A percentile compares a stretch with the other conserved stretches of the same genome.
Evolutionary conservation across 1,284 basidiomycete species (phyloP).

Genomic region (Leccinum griseonigrum): DNA sequence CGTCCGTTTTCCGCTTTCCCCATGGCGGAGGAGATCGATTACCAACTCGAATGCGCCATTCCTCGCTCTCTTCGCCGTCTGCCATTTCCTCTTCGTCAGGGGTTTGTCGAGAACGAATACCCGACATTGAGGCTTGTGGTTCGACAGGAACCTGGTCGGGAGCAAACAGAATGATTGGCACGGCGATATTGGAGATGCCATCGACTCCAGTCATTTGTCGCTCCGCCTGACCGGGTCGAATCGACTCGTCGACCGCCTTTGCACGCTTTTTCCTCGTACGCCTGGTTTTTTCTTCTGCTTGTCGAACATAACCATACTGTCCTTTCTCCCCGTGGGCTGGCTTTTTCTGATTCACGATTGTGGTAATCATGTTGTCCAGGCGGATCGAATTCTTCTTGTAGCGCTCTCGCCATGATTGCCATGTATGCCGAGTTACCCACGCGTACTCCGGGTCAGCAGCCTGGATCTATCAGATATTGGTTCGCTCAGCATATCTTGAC

Average conservation of each 20-base stretch:
- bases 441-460: constrained; percentile 62
- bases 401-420: constrained; percentile 83
- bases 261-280: constrained; percentile 49
- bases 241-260: constrained; percentile 32
- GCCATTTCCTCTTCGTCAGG: constrained; percentile 57
- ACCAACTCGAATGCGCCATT: constrained; percentile 66
- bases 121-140: constrained; percentile 16
- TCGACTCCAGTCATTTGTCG: constrained; percentile 28
- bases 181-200: constrained; percentile 10
- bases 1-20: constrained; percentile 54
- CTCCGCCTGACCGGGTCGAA: constrained; percentile 19
- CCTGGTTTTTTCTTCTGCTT: constrained; percentile 62
- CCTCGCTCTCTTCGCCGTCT: constrained; percentile 53
- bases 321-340: constrained; percentile 67
- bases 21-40: constrained; percentile 62
- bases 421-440: constrained; percentile 80
- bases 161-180: constrained; percentile 28
- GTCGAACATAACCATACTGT: constrained; percentile 73
- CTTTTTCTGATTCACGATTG: constrained; percentile 65
- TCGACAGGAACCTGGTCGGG: constrained; percentile 19
- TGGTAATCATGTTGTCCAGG: constrained; percentile 59
- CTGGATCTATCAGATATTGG: constrained; percentile 27
- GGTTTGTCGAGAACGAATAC: constrained; percentile 28
- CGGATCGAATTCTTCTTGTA: constrained; percentile 76
- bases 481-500: not conserved